These are phyloP conservation scores for Fomitopsis schrenkii DNA, from an alignment of 1,284 basidiomycete genomes.

Conservation along the genomic window DNA sequence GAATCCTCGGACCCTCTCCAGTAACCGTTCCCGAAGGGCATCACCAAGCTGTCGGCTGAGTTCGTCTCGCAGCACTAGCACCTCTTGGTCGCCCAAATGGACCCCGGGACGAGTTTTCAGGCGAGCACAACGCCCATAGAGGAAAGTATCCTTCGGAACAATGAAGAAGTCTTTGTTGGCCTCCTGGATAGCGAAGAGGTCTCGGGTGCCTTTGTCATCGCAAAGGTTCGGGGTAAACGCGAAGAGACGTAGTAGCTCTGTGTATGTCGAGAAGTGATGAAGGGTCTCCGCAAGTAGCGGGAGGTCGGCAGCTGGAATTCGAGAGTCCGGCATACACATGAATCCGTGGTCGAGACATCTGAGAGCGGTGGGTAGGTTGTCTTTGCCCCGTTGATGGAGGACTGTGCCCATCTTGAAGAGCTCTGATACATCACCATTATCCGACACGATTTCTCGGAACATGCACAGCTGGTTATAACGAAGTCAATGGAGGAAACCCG, in stretches of 20 bases:
- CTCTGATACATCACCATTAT: conserved; percentile 9
- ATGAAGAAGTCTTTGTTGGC: conserved; percentile 22
- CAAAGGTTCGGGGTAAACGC: conserved; percentile 25
- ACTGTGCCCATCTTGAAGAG: conserved; percentile 18
- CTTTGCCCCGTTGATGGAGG: background rate
- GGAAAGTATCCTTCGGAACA: conserved; percentile 23
- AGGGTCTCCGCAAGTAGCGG: conserved; percentile 21
- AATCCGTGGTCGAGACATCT: conserved; percentile 41
- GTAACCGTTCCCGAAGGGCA: conserved; percentile 26
- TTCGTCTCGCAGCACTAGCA: conserved; percentile 9
- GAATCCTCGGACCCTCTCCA: conserved; percentile 28
- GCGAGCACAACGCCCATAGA: conserved; percentile 1
- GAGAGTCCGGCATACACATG: conserved; percentile 7
- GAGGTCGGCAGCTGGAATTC: conserved; percentile 6
- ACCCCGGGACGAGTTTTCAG: background rate
- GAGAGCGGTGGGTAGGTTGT: background rate
- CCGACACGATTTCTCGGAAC: conserved; percentile 35
- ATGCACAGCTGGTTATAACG: conserved; percentile 25
- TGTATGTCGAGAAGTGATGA: conserved; percentile 28
- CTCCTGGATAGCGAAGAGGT: conserved; percentile 35
- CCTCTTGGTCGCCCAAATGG: conserved; percentile 6
- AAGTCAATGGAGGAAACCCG: background rate
- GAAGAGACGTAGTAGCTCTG: conserved; percentile 28
- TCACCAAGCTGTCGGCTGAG: conserved; percentile 15
- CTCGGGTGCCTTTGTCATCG: conserved; percentile 19